Conservation (phyloP, 169 alveolate genomes). For the Eimeria praecox region DNA sequence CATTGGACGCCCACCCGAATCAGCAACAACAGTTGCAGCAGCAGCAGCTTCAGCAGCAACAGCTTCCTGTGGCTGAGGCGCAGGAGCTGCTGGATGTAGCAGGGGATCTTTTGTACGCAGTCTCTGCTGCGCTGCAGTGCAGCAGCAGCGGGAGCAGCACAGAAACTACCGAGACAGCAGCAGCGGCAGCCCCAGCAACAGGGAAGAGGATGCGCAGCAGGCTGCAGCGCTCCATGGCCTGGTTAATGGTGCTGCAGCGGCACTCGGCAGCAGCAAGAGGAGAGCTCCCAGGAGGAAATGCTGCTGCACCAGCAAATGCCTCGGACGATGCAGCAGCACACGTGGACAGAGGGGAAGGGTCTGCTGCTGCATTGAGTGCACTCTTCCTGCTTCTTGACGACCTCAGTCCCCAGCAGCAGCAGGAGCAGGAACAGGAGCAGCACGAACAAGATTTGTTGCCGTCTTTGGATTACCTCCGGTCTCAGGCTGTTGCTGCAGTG, state of each 20-base stretch:
- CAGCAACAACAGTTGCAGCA: slow-evolving; percentile 62
- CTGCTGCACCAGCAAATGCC: neutral
- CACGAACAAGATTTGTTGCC: slow-evolving; percentile 14
- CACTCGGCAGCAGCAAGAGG: slow-evolving; percentile 71
- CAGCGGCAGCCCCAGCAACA: neutral
- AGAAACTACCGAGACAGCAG: neutral
- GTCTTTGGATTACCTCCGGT: slow-evolving; percentile 33
- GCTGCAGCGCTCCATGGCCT: slow-evolving; percentile 67
- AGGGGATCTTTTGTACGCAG: slow-evolving; percentile 67
- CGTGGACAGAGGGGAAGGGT: slow-evolving; percentile 73
- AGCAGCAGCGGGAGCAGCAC: slow-evolving; percentile 6
- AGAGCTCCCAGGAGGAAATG: slow-evolving; percentile 17
- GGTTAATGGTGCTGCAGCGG: slow-evolving; percentile 76
- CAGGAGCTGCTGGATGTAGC: slow-evolving; percentile 74
- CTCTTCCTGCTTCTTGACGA: slow-evolving; percentile 66
- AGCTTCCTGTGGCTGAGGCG: slow-evolving; percentile 4
- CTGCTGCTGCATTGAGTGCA: slow-evolving; percentile 76
- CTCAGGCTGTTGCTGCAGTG: slow-evolving; percentile 69
- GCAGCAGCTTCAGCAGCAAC: neutral
- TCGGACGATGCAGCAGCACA: neutral
- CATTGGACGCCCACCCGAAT: slow-evolving; percentile 42
- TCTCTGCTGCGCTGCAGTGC: slow-evolving; percentile 44
- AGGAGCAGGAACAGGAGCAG: slow-evolving; percentile 39
- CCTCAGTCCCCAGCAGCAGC: slow-evolving; percentile 12
- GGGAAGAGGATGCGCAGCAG: slow-evolving; percentile 10